Conservation (phyloP, 1,284 basidiomycete genomes). For the Ustilago tritici region DNA sequence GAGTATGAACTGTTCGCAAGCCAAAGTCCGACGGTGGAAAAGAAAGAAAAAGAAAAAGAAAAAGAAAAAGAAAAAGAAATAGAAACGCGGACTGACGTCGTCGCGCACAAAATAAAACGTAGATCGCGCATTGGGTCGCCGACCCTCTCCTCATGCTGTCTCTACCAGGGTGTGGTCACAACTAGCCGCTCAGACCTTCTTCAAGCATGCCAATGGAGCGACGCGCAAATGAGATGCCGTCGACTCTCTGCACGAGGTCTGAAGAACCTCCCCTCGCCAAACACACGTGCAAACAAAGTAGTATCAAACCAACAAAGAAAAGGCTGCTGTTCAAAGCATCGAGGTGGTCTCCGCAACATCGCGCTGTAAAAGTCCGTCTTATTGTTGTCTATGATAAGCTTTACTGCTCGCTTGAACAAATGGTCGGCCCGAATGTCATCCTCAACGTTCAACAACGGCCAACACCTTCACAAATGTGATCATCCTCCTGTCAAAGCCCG, state of each 20-base stretch:
- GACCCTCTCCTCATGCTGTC: background rate
- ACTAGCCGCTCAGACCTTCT: background rate
- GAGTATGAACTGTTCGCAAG: background rate
- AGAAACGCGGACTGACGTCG: background rate
- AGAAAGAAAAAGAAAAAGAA: no score
- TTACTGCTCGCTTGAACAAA: background rate
- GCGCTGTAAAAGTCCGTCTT: background rate
- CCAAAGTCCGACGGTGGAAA: background rate
- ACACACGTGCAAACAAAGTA: background rate
- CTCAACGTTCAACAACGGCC: background rate
- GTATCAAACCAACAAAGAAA: background rate
- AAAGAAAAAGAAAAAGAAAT: no score
- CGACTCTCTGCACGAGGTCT: background rate
- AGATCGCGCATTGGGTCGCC: background rate
- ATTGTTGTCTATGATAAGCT: background rate
- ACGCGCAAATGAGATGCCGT: background rate
- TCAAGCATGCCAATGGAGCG: background rate
- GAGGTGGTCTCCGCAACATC: background rate
- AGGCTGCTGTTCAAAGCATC: background rate
- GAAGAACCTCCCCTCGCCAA: background rate
- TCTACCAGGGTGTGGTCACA: background rate
- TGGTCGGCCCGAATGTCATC: constrained; percentile 1
- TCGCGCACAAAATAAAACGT: background rate
- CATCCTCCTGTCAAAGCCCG: constrained; percentile 1
- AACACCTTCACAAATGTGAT: background rate